A percentile compares a stretch with the other conserved stretches of the same genome.
phyloP scores from a whole-genome alignment of 2,329 filamentous ascomycete genomes.

The Nemania sp. region DNA sequence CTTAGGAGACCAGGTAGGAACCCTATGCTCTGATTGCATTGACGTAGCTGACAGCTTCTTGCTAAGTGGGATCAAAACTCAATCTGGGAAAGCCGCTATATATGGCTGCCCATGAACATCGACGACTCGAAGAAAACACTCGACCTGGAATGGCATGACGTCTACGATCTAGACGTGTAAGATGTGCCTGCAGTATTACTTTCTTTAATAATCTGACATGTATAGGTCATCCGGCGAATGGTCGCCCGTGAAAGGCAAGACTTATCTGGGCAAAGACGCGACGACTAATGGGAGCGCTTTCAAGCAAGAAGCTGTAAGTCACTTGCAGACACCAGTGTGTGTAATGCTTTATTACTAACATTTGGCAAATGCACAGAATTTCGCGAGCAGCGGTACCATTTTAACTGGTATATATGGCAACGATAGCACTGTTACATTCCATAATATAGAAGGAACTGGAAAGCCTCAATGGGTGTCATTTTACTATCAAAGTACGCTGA shows the following conservation, averaged over 20 bases:
- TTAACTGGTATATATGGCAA: slow-evolving; percentile 58
- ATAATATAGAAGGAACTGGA: slow-evolving; percentile 51
- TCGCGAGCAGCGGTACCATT: slow-evolving; percentile 51
- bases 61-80: slow-evolving; percentile 56
- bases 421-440: slow-evolving; percentile 56
- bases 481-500: slow-evolving; percentile 53
- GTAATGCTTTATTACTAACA: slow-evolving; percentile 18
- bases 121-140: slow-evolving; percentile 56
- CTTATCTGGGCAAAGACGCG: slow-evolving; percentile 52
- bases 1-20: slow-evolving; percentile 48
- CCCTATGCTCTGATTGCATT: not conserved
- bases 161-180: slow-evolving; percentile 57
- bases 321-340: not conserved
- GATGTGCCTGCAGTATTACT: not conserved
- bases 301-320: slow-evolving; percentile 54
- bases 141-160: slow-evolving; percentile 55
- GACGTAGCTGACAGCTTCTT: not conserved
- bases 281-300: slow-evolving; percentile 51
- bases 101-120: slow-evolving; percentile 58
- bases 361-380: slow-evolving; percentile 40
- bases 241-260: slow-evolving; percentile 49
- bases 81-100: slow-evolving; percentile 60
- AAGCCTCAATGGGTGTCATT: slow-evolving; percentile 61
- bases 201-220: not conserved
- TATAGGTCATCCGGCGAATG: slow-evolving; percentile 51